phyloP scores from a whole-genome alignment of 2,329 filamentous ascomycete species.

The Monosporascus ibericus region DNA sequence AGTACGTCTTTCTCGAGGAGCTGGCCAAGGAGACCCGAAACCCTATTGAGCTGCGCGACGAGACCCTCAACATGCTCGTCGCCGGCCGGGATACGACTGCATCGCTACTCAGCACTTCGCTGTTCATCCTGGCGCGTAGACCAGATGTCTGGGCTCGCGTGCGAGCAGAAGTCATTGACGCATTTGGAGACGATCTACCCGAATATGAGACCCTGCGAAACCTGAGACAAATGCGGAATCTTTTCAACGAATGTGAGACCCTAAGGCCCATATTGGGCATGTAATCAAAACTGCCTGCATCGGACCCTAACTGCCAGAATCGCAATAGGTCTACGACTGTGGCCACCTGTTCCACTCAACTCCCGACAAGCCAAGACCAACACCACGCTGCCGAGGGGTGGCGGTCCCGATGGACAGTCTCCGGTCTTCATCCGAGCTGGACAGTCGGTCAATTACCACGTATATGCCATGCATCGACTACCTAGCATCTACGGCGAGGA shows the following conservation, averaged over 20 bases:
- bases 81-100: conserved; percentile 52
- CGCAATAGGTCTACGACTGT: conserved; percentile 10
- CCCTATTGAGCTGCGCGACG: conserved; percentile 37
- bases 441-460: conserved; percentile 29
- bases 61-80: conserved; percentile 34
- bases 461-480: conserved; percentile 27
- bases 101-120: conserved; percentile 41
- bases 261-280: too few species aligned
- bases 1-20: conserved; percentile 35
- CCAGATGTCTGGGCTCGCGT: conserved; percentile 35
- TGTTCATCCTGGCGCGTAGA: conserved; percentile 36
- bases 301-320: too few species aligned
- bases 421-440: conserved; percentile 41
- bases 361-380: not conserved
- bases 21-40: conserved; percentile 39
- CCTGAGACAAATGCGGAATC: not conserved
- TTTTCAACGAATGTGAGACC: conserved; percentile 2
- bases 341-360: too few species aligned
- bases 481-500: conserved; percentile 21
- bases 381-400: conserved; percentile 40
- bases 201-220: conserved; percentile 2
- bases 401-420: conserved; percentile 34
- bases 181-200: conserved; percentile 49
- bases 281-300: too few species aligned
- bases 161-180: conserved; percentile 31